Conservation (phyloP, 495 filamentous ascomycete species). For the Mycothermus thermophilus region DNA sequence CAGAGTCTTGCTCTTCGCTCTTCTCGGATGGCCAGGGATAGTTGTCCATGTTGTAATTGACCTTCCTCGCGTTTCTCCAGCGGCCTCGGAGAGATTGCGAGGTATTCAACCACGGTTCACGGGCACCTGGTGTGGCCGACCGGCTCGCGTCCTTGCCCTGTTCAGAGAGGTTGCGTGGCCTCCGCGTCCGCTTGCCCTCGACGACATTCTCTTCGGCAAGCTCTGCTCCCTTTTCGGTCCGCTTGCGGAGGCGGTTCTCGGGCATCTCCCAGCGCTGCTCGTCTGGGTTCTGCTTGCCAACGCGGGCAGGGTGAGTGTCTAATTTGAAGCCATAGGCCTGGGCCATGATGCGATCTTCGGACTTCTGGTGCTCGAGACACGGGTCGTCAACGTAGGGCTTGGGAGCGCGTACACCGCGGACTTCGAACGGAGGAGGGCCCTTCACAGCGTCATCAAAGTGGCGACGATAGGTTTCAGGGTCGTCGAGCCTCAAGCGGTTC, state of each 20-base stretch:
- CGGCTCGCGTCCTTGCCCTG: conserved; percentile 30
- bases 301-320: conserved; percentile 21
- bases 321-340: conserved; percentile 34
- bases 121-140: conserved; percentile 21
- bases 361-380: conserved; percentile 19
- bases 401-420: conserved; percentile 26
- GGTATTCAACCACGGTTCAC: background rate
- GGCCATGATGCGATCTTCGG: conserved; percentile 33
- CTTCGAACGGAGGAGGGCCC: conserved; percentile 21
- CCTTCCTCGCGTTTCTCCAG: background rate
- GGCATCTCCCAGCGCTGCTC: conserved; percentile 32
- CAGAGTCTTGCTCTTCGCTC: background rate
- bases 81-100: too few species aligned
- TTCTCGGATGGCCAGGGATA: background rate
- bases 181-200: conserved; percentile 30
- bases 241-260: conserved; percentile 31
- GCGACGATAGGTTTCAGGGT: conserved; percentile 15
- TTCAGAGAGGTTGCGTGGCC: conserved; percentile 27
- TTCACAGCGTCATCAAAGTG: conserved; percentile 20
- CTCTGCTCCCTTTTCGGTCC: conserved; percentile 34
- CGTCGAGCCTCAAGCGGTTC: conserved; percentile 18
- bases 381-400: conserved; percentile 22
- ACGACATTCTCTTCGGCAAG: conserved; percentile 27
- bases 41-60: background rate
- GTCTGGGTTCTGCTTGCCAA: conserved; percentile 32